These are phyloP conservation scores for Penicillium fimorum DNA, from an alignment of 495 filamentous ascomycete species.

Conservation along the genomic window DNA sequence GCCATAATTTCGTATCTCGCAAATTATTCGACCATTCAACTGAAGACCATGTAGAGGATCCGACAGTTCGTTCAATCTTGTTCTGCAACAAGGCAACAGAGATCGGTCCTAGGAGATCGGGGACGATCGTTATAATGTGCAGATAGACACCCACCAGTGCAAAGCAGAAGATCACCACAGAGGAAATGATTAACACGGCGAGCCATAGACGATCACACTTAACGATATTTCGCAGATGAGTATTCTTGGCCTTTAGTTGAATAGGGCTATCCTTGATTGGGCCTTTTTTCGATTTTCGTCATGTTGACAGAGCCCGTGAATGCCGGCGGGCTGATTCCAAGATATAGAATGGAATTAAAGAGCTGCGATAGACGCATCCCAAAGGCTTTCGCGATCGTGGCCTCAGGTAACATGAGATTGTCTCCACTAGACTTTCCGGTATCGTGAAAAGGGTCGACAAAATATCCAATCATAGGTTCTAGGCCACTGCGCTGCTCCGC, in stretches of 20 bases:
- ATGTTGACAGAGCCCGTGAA: not conserved
- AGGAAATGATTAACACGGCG: not conserved
- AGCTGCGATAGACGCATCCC: not conserved
- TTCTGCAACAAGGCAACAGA: not conserved
- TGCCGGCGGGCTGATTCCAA: not conserved
- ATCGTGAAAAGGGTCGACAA: not conserved
- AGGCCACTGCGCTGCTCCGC: not conserved
- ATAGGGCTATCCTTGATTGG: not conserved
- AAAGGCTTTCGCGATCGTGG: not conserved
- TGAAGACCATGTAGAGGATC: constrained; percentile 1
- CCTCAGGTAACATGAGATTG: not conserved
- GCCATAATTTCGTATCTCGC: not conserved
- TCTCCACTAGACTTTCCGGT: not conserved
- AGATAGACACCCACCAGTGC: not conserved
- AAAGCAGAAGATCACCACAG: not conserved
- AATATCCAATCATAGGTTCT: not conserved
- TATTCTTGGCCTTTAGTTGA: not conserved
- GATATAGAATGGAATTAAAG: not conserved
- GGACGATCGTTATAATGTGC: not conserved
- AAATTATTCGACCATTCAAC: not conserved
- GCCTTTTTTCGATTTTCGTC: not conserved
- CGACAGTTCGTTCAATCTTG: not conserved
- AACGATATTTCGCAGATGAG: not conserved
- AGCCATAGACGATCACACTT: not conserved
- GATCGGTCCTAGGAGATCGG: not conserved